phyloP scores from a whole-genome alignment of 78 protist species.

The Speleostelium caveatum region DNA sequence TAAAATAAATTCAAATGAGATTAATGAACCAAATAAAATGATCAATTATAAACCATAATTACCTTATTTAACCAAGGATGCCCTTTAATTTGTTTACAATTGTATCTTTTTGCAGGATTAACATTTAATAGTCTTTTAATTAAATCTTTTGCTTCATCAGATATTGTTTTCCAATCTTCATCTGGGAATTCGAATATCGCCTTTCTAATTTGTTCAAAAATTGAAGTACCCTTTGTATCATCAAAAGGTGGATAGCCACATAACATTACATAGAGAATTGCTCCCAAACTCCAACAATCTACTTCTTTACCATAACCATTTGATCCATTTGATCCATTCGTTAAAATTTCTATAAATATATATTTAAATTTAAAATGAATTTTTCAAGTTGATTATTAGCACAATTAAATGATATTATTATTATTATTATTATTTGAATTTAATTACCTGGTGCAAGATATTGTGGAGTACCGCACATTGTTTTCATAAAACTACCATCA shows the following conservation, averaged over 20 bases:
- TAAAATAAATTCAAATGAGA: too few species aligned
- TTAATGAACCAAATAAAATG: too few species aligned
- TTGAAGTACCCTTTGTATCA: constrained; percentile 43
- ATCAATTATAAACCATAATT: too few species aligned
- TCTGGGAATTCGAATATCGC: constrained; percentile 42
- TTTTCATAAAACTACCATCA: constrained; percentile 63
- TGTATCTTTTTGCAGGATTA: constrained; percentile 48
- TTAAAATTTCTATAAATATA: constrained; percentile 7
- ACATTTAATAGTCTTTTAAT: constrained; percentile 68
- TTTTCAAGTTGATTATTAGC: not conserved
- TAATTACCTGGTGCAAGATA: constrained; percentile 66
- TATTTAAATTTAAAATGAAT: not conserved
- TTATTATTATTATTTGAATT: too few species aligned
- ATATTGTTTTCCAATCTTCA: constrained; percentile 49
- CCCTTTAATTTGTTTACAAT: constrained; percentile 35
- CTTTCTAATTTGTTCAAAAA: constrained; percentile 71
- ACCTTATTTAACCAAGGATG: constrained; percentile 78
- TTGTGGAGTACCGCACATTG: constrained; percentile 83
- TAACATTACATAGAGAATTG: constrained; percentile 78
- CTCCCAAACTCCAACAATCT: constrained; percentile 84
- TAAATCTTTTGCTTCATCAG: constrained; percentile 70
- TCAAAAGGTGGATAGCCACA: constrained; percentile 80
- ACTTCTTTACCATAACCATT: constrained; percentile 78
- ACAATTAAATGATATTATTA: not conserved
- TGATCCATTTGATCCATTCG: constrained; percentile 21